Percentiles rank a stretch among this genome's conserved stretches.
These are phyloP conservation scores for Peronosclerospora sorghi DNA, from an alignment of 352 stramenopile species.

Conservation along the genomic window DNA sequence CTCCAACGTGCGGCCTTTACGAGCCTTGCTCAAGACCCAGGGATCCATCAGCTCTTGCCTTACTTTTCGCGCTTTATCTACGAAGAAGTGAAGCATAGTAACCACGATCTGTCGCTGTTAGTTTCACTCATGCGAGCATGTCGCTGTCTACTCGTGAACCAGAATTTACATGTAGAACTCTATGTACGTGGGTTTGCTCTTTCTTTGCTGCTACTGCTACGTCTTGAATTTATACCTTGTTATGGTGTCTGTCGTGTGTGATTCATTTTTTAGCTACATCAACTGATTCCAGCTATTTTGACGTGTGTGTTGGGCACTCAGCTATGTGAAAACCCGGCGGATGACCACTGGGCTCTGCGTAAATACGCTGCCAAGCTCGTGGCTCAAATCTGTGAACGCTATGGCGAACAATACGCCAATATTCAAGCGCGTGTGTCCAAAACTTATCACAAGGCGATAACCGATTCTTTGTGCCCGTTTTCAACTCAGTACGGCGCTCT, in stretches of 20 bases:
- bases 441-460: constrained; percentile 83
- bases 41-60: constrained; percentile 83
- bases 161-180: constrained; percentile 87
- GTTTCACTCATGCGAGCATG: constrained; percentile 84
- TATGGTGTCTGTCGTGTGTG: not conserved
- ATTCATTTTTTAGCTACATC: constrained; percentile 71
- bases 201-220: not conserved
- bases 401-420: constrained; percentile 86
- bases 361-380: constrained; percentile 74
- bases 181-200: constrained; percentile 48
- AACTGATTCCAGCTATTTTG: constrained; percentile 88
- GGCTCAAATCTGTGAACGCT: constrained; percentile 75
- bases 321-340: constrained; percentile 72
- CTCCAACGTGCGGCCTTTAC: constrained; percentile 66
- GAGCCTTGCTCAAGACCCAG: constrained; percentile 71
- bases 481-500: constrained; percentile 89
- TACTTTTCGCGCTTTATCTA: constrained; percentile 86
- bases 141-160: constrained; percentile 85
- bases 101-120: constrained; percentile 63
- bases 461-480: constrained; percentile 61
- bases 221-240: not conserved
- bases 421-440: constrained; percentile 88
- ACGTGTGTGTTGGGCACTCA: constrained; percentile 88
- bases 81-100: constrained; percentile 80
- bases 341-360: constrained; percentile 88